Percentiles rank a stretch among this genome's conserved stretches.
phyloP scores from a whole-genome alignment of 345 rosid species.

The Syzygium grande region DNA sequence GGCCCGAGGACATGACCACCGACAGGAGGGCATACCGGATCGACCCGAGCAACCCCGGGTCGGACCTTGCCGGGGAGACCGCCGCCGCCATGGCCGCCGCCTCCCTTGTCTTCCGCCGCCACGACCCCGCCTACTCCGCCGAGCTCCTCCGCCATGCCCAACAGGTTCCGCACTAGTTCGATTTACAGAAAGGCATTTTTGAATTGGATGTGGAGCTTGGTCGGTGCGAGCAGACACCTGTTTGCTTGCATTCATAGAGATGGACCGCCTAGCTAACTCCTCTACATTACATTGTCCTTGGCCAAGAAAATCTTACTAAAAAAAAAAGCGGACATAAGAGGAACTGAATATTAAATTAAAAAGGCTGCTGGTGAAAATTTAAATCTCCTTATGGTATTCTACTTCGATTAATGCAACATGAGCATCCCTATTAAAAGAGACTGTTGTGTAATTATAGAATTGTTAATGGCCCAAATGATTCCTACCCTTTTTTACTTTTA shows the following conservation, averaged over 20 bases:
- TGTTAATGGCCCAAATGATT: too few species aligned
- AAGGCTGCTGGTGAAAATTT: not conserved
- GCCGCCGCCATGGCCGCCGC: slow-evolving; percentile 49
- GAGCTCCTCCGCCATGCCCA: slow-evolving; percentile 33
- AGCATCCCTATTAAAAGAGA: too few species aligned
- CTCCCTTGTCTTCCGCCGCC: slow-evolving; percentile 28
- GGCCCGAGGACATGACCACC: slow-evolving; percentile 59
- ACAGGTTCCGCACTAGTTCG: slow-evolving; percentile 15
- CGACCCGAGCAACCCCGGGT: slow-evolving; percentile 28
- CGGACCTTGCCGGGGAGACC: slow-evolving; percentile 51
- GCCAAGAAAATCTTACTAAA: not conserved
- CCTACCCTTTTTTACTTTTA: not conserved
- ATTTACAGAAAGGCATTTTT: too few species aligned
- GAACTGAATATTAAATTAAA: not conserved
- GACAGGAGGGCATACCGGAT: slow-evolving; percentile 25
- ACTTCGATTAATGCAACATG: not conserved
- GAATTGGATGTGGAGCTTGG: not conserved
- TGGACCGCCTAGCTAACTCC: not conserved
- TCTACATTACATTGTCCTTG: not conserved
- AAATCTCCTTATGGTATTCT: not conserved
- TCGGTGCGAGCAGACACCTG: not conserved
- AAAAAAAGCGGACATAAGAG: not conserved
- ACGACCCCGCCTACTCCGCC: slow-evolving; percentile 22
- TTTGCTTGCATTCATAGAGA: not conserved
- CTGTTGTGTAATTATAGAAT: too few species aligned